Percentiles rank a stretch among this genome's conserved stretches.
These are phyloP conservation scores for Ligustrum vulgare DNA, from an alignment of 257 asterid genomes.

Conservation along the genomic window DNA sequence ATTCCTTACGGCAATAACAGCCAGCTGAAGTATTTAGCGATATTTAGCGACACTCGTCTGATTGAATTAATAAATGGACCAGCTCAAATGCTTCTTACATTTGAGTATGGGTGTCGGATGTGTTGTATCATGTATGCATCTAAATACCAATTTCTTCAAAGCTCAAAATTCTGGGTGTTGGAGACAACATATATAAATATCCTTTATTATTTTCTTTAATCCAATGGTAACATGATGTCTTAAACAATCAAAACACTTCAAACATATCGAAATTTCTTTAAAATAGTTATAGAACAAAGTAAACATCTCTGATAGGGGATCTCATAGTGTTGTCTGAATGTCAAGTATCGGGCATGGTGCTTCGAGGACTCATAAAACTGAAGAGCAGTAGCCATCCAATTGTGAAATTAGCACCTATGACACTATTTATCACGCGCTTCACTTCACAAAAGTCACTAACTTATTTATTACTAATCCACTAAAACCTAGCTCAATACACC, in stretches of 20 bases:
- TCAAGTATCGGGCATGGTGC: neutral
- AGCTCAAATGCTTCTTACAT: neutral
- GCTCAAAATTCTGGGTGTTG: neutral
- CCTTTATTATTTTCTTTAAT: neutral
- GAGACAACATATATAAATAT: neutral
- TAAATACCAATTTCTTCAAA: neutral
- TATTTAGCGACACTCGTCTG: neutral
- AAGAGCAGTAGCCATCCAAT: neutral
- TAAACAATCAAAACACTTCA: neutral
- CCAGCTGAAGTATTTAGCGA: neutral
- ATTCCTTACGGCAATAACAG: neutral
- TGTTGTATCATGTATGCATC: neutral
- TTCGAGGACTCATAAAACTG: neutral
- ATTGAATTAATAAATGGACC: neutral
- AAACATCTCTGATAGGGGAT: neutral
- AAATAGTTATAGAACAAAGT: neutral
- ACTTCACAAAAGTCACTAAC: neutral
- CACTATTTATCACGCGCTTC: neutral
- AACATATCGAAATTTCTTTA: neutral
- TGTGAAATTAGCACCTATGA: neutral
- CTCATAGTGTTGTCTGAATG: neutral
- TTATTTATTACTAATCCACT: slow-evolving; percentile 4
- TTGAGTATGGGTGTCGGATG: neutral
- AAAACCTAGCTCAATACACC: slow-evolving; percentile 14
- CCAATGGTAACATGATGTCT: neutral